phyloP scores from a whole-genome alignment of 1,284 basidiomycete species.

The Cutaneotrichosporon dermatis region DNA sequence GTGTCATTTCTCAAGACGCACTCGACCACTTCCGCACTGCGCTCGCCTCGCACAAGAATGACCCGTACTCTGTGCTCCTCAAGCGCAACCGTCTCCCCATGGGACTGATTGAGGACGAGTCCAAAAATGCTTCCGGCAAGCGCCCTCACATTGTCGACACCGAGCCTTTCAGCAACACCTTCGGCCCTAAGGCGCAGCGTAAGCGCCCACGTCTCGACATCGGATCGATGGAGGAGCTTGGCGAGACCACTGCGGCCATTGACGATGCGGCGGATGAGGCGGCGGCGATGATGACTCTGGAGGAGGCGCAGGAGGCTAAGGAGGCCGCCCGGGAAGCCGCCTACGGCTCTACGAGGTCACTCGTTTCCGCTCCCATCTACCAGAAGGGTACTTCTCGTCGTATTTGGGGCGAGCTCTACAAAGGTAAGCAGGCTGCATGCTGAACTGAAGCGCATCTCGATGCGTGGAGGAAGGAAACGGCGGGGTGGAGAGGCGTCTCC shows the following conservation, averaged over 20 bases:
- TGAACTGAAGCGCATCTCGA: too few species aligned
- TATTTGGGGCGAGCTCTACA: slow-evolving; percentile 98
- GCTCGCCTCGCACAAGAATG: slow-evolving; percentile 72
- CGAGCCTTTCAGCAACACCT: slow-evolving; percentile 85
- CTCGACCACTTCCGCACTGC: slow-evolving; percentile 90
- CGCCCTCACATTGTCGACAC: slow-evolving; percentile 87
- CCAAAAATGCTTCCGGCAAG: slow-evolving; percentile 71
- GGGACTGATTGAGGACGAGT: slow-evolving; percentile 82
- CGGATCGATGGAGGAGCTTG: slow-evolving; percentile 80
- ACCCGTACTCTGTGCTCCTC: slow-evolving; percentile 89
- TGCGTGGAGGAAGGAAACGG: too few species aligned
- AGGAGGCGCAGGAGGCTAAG: slow-evolving; percentile 38
- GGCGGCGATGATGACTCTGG: slow-evolving; percentile 12
- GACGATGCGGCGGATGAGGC: slow-evolving; percentile 18
- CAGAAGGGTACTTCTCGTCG: slow-evolving; percentile 87
- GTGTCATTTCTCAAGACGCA: slow-evolving; percentile 94
- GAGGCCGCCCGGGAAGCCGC: slow-evolving; percentile 26
- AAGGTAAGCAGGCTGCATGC: slow-evolving; percentile 41
- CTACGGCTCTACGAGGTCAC: slow-evolving; percentile 35
- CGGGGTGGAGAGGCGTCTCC: too few species aligned
- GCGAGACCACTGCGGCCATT: slow-evolving; percentile 59
- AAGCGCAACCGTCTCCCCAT: slow-evolving; percentile 91
- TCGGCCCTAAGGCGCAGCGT: slow-evolving; percentile 88
- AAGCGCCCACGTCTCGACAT: slow-evolving; percentile 79
- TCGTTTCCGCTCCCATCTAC: slow-evolving; percentile 72